Evolutionary conservation across 31 red algal genomes (phyloP), one percentile per base, ranked within the genome.

Genomic region (Endocladia muricata): DNA sequence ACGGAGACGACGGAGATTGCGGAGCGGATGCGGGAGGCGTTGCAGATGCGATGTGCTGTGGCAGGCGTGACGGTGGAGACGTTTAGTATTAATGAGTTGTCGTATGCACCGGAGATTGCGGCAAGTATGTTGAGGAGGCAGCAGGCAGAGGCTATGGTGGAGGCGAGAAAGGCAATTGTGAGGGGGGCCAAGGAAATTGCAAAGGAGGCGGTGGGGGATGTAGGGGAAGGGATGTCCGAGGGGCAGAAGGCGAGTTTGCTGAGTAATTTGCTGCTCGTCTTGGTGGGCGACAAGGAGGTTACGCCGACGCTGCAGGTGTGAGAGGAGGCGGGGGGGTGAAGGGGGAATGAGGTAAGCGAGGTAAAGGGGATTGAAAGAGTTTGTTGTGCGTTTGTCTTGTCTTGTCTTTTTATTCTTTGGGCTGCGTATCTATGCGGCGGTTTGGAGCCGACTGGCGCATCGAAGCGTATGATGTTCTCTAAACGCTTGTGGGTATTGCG

Each of bases 81-180:
- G 32, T 93, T 93, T 36, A 73, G 52, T 19, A 64, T 93, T 26
- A 87, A 93, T 66, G 90, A 93, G 62, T 64, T 93, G 15, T 77
- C 69, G 1, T 93, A 93, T 32, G 90, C 90, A 21, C 90, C 90
- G 33, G 90, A 93, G 69, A 93, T 93, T 77, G 90, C 90, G 3
- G 41, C 55, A 25, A 56, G 65, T 1, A 93, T 93, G 90, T 77
- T 93, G 47, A 86, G 78, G 76, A 60, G 90, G 34, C 90, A 93
- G 65, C 82, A 86, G 61, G 90, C 90, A 3, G 82, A 93, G 49
- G 90, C 90, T 22, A 61, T 93, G 3, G 57, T 93, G 23, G 47
- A 42, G 42, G 90, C 90, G 25, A 51, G 90, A 25, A 61, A 68
- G 42, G 72, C 73, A 2, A 82, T 93, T 82, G 90, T 93, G 21